These are phyloP conservation scores for Ascochyta pisi DNA, from an alignment of 2,329 filamentous ascomycete genomes.

Conservation along the genomic window DNA sequence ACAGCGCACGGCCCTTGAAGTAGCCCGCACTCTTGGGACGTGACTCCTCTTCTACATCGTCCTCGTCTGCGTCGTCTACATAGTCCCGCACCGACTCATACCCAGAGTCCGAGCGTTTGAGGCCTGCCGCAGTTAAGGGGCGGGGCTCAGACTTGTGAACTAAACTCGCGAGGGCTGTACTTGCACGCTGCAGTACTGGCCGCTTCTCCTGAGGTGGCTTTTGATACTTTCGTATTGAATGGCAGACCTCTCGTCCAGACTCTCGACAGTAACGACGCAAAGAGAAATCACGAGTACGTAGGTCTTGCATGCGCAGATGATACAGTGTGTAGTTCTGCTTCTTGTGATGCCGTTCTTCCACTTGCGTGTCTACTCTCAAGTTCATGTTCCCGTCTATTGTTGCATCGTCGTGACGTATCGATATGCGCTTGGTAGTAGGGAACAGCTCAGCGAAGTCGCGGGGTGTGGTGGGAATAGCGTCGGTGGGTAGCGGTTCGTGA, in stretches of 20 bases:
- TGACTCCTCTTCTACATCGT: conserved; percentile 25
- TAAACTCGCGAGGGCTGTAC: conserved; percentile 64
- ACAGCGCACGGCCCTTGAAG: conserved; percentile 49
- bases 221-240: conserved; percentile 74
- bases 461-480: conserved; percentile 78
- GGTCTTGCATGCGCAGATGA: conserved; percentile 92
- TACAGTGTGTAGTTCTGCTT: conserved; percentile 79
- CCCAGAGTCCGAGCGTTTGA: conserved; percentile 66
- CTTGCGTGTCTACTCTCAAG: conserved; percentile 81
- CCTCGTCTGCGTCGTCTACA: conserved; percentile 25
- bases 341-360: conserved; percentile 62
- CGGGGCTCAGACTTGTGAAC: conserved; percentile 63
- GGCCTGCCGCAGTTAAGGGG: conserved; percentile 48
- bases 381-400: conserved; percentile 97
- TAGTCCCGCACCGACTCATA: conserved; percentile 57
- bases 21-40: conserved; percentile 45
- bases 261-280: conserved; percentile 90
- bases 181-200: conserved; percentile 64
- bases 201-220: conserved; percentile 60
- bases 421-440: conserved; percentile 80
- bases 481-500: conserved; percentile 67
- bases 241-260: conserved; percentile 91
- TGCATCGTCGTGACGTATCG: conserved; percentile 88
- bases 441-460: conserved; percentile 85
- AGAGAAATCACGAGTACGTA: conserved; percentile 86